Conservation (phyloP, 768 basidiomycete species). For the Phaffia tasmanica region DNA sequence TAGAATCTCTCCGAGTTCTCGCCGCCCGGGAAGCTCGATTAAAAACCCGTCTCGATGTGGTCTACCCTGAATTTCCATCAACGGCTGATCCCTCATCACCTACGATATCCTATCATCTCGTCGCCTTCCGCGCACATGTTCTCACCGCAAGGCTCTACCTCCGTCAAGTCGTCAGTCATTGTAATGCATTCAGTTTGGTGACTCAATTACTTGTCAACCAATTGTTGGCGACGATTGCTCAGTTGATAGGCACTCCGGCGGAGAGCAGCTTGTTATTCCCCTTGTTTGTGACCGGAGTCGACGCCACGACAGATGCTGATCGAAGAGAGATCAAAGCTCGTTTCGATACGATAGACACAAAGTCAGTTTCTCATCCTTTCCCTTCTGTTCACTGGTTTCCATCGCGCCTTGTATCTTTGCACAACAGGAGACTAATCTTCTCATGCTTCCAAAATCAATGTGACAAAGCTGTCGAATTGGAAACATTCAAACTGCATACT, state of each 20-base stretch:
- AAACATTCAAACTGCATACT: slow-evolving; percentile 23
- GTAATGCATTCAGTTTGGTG: slow-evolving; percentile 23
- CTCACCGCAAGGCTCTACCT: slow-evolving; percentile 23
- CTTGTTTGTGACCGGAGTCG: slow-evolving; percentile 24
- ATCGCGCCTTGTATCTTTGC: not conserved
- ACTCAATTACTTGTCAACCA: slow-evolving; percentile 21
- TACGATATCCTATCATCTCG: slow-evolving; percentile 21
- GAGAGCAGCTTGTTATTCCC: slow-evolving; percentile 23
- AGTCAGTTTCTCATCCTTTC: slow-evolving; percentile 5
- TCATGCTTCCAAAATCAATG: not conserved
- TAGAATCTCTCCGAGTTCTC: slow-evolving; percentile 23
- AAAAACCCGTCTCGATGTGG: slow-evolving; percentile 24
- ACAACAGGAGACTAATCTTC: not conserved
- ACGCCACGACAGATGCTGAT: slow-evolving; percentile 22
- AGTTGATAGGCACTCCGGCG: slow-evolving; percentile 23
- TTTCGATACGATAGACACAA: slow-evolving; percentile 17
- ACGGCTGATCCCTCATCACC: slow-evolving; percentile 9
- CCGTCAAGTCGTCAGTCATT: slow-evolving; percentile 21
- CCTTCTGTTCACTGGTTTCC: not conserved
- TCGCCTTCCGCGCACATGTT: slow-evolving; percentile 21
- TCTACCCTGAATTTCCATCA: slow-evolving; percentile 19
- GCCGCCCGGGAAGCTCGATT: slow-evolving; percentile 19
- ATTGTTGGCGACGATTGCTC: slow-evolving; percentile 21
- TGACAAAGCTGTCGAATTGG: slow-evolving; percentile 20
- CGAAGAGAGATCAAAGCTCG: slow-evolving; percentile 19